Evolutionary conservation across 441 rosid species (phyloP).

Genomic region (Omphalea diandra): DNA sequence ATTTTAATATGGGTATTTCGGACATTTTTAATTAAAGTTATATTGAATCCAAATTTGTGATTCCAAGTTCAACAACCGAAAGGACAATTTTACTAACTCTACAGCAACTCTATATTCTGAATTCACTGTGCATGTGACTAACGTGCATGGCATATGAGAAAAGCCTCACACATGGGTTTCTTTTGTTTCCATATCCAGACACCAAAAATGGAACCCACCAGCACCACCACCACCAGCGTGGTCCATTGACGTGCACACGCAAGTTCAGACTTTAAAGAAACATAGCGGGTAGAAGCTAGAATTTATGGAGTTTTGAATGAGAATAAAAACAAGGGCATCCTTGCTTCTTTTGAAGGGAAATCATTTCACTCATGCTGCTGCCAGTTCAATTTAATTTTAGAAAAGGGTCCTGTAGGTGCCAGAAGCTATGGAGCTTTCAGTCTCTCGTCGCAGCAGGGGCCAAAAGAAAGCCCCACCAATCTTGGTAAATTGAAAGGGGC

Average conservation of each 20-base stretch:
- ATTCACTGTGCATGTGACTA: no score
- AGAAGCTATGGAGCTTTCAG: constrained; percentile 16
- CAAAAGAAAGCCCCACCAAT: neutral
- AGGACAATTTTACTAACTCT: constrained; percentile 25
- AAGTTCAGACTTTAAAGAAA: neutral
- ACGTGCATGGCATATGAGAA: constrained; percentile 23
- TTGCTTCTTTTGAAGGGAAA: constrained; percentile 26
- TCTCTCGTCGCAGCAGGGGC: neutral
- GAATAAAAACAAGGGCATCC: neutral
- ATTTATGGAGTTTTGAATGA: neutral
- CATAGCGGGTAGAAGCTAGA: neutral
- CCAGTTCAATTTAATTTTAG: constrained; percentile 9
- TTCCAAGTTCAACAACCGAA: constrained; percentile 13
- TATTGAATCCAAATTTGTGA: constrained; percentile 9
- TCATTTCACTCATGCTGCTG: constrained; percentile 13
- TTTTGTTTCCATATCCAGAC: neutral
- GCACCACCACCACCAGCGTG: neutral
- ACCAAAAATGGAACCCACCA: neutral
- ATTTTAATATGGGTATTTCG: neutral
- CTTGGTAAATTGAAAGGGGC: neutral
- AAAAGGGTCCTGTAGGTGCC: neutral
- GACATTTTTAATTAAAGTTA: neutral
- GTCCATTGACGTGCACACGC: neutral
- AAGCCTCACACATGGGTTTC: constrained; percentile 18
- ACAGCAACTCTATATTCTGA: neutral